Conservation (phyloP, 805 yeast species). For the Candida bentonensis region DNA sequence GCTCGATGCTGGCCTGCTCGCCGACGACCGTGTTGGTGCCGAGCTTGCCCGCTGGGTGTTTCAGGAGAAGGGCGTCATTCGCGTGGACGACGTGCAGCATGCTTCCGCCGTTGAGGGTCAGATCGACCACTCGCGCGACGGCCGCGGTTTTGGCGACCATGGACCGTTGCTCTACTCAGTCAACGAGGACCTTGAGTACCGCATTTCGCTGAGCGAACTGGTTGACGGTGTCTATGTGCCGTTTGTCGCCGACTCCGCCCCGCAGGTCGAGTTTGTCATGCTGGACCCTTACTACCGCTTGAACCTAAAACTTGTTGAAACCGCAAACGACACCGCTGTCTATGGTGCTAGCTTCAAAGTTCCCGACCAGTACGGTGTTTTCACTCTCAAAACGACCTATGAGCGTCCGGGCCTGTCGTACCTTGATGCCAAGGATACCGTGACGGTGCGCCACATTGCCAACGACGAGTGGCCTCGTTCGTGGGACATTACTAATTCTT, state of each 20-base stretch:
- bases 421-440: slow-evolving; percentile 49
- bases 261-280: slow-evolving; percentile 79
- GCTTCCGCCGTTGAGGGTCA: slow-evolving; percentile 26
- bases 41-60: slow-evolving; percentile 58
- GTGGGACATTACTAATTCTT: slow-evolving; percentile 84
- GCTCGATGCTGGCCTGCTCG: slow-evolving; percentile 56
- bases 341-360: slow-evolving; percentile 45
- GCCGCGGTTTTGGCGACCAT: slow-evolving; percentile 10
- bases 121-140: slow-evolving; percentile 17
- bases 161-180: slow-evolving; percentile 41
- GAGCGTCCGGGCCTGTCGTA: slow-evolving; percentile 63
- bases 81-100: slow-evolving; percentile 40
- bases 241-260: slow-evolving; percentile 36
- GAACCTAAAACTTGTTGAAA: slow-evolving; percentile 34
- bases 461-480: slow-evolving; percentile 90
- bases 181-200: slow-evolving; percentile 51
- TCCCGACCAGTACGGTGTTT: slow-evolving; percentile 97
- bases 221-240: slow-evolving; percentile 56
- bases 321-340: slow-evolving; percentile 24
- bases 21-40: slow-evolving; percentile 26
- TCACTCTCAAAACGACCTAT: slow-evolving; percentile 70
- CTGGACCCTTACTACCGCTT: slow-evolving; percentile 91
- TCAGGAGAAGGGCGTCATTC: slow-evolving; percentile 52
- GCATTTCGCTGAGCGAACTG: slow-evolving; percentile 31
- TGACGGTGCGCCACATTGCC: slow-evolving; percentile 85